Conservation (phyloP, 495 filamentous ascomycete genomes). For the Glarea lozoyensis region DNA sequence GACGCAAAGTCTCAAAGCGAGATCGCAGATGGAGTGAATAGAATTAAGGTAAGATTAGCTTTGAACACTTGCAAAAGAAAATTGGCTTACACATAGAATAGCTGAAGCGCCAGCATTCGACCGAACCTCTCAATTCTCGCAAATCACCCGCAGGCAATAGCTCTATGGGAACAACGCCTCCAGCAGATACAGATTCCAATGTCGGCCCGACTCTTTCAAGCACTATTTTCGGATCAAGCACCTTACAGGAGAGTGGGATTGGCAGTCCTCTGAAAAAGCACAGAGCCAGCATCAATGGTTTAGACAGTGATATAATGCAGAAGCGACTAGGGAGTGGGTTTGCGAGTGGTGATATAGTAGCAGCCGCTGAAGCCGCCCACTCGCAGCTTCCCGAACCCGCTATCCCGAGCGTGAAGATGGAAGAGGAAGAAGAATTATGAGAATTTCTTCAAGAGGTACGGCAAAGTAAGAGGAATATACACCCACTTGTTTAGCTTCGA, state of each 20-base stretch:
- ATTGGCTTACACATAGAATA: conserved; percentile 30
- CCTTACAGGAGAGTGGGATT: conserved; percentile 42
- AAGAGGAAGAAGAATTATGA: conserved; percentile 38
- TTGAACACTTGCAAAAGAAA: not conserved
- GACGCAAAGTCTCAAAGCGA: conserved; percentile 79
- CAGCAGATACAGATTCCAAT: conserved; percentile 23
- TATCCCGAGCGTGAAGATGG: conserved; percentile 21
- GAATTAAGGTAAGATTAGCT: conserved; percentile 69
- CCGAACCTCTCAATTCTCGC: conserved; percentile 51
- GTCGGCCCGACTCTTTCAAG: conserved; percentile 13
- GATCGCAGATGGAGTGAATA: conserved; percentile 79
- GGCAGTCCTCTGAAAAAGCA: conserved; percentile 83
- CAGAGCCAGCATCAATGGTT: conserved; percentile 57
- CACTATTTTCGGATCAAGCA: conserved; percentile 11
- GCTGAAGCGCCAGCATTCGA: conserved; percentile 94
- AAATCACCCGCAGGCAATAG: conserved; percentile 30
- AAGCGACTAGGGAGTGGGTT: conserved; percentile 15
- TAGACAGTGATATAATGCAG: conserved; percentile 41
- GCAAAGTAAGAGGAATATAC: too few species aligned
- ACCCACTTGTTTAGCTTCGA: not conserved
- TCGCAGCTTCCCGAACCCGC: conserved; percentile 21
- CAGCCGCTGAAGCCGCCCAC: conserved; percentile 27
- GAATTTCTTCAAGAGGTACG: too few species aligned
- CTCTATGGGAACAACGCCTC: conserved; percentile 35
- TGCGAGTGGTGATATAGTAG: conserved; percentile 10